phyloP scores from a whole-genome alignment of 2,329 filamentous ascomycete genomes.

The Claviceps africana region DNA sequence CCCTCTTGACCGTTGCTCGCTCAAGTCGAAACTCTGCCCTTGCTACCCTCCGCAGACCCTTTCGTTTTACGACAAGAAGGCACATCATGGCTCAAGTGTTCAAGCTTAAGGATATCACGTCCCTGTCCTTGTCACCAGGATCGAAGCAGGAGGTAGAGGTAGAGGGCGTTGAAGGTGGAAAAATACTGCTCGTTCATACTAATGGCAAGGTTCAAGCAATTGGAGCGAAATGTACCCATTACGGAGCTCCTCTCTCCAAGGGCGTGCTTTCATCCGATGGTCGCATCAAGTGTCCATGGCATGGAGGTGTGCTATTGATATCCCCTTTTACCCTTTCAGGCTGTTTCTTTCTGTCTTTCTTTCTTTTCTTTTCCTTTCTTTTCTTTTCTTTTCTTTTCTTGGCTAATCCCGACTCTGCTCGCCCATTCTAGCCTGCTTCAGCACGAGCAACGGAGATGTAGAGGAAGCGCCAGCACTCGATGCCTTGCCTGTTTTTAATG shows the following conservation, averaged over 20 bases:
- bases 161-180: constrained; percentile 73
- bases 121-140: constrained; percentile 60
- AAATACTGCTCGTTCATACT: constrained; percentile 73
- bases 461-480: constrained; percentile 90
- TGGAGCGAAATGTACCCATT: constrained; percentile 77
- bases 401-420: neutral
- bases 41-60: neutral
- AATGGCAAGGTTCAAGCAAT: constrained; percentile 65
- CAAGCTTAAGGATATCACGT: constrained; percentile 63
- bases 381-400: too few relatives aligned
- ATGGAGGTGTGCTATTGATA: constrained; percentile 54
- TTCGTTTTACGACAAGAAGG: constrained; percentile 13
- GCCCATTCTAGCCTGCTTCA: constrained; percentile 64
- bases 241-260: constrained; percentile 77
- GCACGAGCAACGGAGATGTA: constrained; percentile 74
- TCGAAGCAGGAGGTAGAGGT: constrained; percentile 84
- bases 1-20: neutral
- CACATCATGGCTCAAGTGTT: constrained; percentile 41
- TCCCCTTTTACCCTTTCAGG: neutral
- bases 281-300: constrained; percentile 86
- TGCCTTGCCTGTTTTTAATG: constrained; percentile 66
- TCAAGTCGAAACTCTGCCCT: neutral
- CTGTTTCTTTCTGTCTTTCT: too few relatives aligned
- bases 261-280: constrained; percentile 74
- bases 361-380: too few relatives aligned